phyloP scores from a whole-genome alignment of 371 early-diverging fungal genomes.

The Hamiltosporidium tvaerminnensis region DNA sequence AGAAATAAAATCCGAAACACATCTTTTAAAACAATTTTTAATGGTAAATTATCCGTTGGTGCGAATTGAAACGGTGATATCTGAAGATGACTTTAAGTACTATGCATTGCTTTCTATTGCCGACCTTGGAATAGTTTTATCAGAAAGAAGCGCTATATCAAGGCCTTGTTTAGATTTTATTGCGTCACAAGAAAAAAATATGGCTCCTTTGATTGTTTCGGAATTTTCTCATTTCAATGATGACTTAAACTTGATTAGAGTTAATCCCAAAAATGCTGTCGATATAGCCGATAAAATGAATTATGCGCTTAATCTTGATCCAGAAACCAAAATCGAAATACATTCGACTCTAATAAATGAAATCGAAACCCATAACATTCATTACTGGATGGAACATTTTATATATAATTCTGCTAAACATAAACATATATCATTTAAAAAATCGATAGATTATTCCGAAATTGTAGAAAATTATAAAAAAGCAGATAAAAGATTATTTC shows the following conservation, averaged over 20 bases:
- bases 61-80: slow-evolving; percentile 36
- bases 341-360: neutral
- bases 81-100: slow-evolving; percentile 38
- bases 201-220: slow-evolving; percentile 42
- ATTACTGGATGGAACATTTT: neutral
- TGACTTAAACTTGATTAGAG: slow-evolving; percentile 18
- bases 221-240: slow-evolving; percentile 43
- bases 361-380: neutral
- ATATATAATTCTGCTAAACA: neutral
- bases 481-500: slow-evolving; percentile 12
- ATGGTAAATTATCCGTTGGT: slow-evolving; percentile 1
- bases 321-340: neutral
- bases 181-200: slow-evolving; percentile 31
- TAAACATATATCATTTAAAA: neutral
- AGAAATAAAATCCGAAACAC: slow-evolving; percentile 31
- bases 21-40: slow-evolving; percentile 20
- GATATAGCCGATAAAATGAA: slow-evolving; percentile 36
- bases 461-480: slow-evolving; percentile 1
- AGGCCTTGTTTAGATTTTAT: slow-evolving; percentile 50
- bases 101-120: slow-evolving; percentile 46
- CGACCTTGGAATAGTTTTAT: slow-evolving; percentile 48
- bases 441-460: neutral
- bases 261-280: slow-evolving; percentile 44
- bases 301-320: slow-evolving; percentile 10
- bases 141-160: slow-evolving; percentile 47